Base-by-base conservation (phyloP, 1,284 basidiomycete genomes). In the Wolfiporia cocos region DNA sequence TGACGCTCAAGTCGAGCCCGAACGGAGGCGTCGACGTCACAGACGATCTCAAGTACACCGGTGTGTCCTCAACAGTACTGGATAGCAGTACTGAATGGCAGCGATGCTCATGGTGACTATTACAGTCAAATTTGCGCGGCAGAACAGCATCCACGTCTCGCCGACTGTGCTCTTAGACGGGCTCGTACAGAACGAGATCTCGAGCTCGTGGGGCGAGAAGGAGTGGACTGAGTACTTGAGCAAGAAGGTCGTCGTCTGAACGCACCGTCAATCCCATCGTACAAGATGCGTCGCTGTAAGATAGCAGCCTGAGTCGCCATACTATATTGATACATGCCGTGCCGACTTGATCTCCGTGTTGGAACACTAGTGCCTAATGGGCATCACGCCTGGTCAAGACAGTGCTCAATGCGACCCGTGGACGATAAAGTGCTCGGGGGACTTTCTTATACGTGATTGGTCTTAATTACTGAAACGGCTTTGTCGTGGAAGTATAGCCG, bases 121-220 rank as follows among this genome's bases (percentile, higher is more conserved):
- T 33, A 18, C 49, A 86, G 82, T 92, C 68, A 95, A 95, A 66
- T 84, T 87, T 59, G 81, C 89, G 5, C 74, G 93, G 49, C 93
- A 96, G 70, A 96, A 96, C 52, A 74, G 88, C 4, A 81, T 96
- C 40, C 93, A 96, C 54, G 90, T 95, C 39, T 94, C 92, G 23
- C 92, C 93, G 2, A 92, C 92, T 7, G 86, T 78, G 0, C 66
- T 92, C 2, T 90, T 85, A 78, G 86, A 93, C 57, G 94, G 94
- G 5, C 67, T 98, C 24, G 63, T 92, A 44, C 87, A 81, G 17
- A 74, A 70, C 36, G 81, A 87, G 46, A 74, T 96, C 34, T 90
- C 86, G 3, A 92, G 87, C 51, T 78, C 81, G 9, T 98, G 90
- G 83, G 82, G 77, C 4, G 74, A 83, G 56, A 73, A 75, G 37